Conservation (phyloP, 306 rosid species). For the Quercus parvula region DNA sequence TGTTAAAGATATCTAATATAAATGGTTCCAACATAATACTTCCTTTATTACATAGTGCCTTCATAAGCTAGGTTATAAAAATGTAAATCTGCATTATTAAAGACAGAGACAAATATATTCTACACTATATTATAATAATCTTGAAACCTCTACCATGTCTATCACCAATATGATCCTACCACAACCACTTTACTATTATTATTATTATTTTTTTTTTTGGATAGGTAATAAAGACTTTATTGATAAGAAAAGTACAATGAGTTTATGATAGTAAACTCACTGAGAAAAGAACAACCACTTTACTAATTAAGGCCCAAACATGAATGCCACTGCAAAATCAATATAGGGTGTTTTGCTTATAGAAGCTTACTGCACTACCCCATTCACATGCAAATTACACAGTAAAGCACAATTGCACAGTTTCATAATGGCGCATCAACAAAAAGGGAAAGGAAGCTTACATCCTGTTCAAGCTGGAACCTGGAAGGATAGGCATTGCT, state of each 20-base stretch:
- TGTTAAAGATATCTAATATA: background rate
- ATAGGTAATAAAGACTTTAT: too few species aligned
- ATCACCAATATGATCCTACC: background rate
- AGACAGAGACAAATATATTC: background rate
- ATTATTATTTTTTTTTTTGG: too few species aligned
- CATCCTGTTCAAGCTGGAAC: constrained; percentile 73
- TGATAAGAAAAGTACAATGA: too few species aligned
- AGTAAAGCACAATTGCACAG: too few species aligned
- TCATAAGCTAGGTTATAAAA: background rate
- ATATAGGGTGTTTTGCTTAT: background rate
- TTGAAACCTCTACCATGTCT: background rate
- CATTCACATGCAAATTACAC: too few species aligned
- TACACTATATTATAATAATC: background rate
- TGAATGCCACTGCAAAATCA: background rate
- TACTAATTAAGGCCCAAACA: background rate
- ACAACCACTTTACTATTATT: background rate
- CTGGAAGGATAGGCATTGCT: constrained; percentile 34
- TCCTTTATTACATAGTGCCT: background rate
- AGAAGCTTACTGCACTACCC: too few species aligned
- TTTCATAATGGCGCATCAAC: too few species aligned
- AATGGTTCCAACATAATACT: background rate
- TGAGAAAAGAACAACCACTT: background rate
- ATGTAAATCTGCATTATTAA: background rate
- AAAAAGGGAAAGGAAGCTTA: constrained; percentile 32
- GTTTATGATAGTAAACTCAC: too few species aligned